These are phyloP conservation scores for Microcyclosporella mali DNA, from an alignment of 2,329 filamentous ascomycete genomes.

Conservation along the genomic window DNA sequence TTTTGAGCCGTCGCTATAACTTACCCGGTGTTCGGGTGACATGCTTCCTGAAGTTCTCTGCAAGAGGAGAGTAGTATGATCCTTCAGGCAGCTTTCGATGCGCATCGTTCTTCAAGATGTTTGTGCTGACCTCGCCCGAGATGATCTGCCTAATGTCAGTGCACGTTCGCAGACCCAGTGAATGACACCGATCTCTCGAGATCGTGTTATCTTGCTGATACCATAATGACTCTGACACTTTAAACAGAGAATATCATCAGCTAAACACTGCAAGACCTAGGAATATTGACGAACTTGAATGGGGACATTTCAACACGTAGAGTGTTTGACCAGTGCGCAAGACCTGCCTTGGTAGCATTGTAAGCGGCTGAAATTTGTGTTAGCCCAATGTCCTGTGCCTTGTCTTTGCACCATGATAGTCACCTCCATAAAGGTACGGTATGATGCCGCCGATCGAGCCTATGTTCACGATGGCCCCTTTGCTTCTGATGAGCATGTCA, in stretches of 20 bases:
- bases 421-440: slow-evolving; percentile 1
- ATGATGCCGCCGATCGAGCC: slow-evolving; percentile 3
- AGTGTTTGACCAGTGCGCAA: slow-evolving; percentile 5
- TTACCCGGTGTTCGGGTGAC: neutral
- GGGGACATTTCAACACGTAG: slow-evolving; percentile 36
- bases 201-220: too few relatives aligned
- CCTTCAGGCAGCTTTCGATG: neutral
- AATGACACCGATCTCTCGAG: too few relatives aligned
- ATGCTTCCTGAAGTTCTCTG: neutral
- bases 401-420: neutral
- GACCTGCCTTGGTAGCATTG: slow-evolving; percentile 9
- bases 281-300: neutral
- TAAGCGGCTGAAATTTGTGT: slow-evolving; percentile 4
- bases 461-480: slow-evolving; percentile 9
- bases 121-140: neutral
- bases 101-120: neutral
- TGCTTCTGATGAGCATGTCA: slow-evolving; percentile 2
- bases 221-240: neutral
- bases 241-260: too few relatives aligned
- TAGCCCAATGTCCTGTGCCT: too few relatives aligned
- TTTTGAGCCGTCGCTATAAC: neutral
- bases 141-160: too few relatives aligned
- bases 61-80: neutral
- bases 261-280: too few relatives aligned
- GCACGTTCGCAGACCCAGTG: too few relatives aligned